Evolutionary conservation across 2,329 filamentous ascomycete species (phyloP).

Genomic region (Fusarium scirpi): DNA sequence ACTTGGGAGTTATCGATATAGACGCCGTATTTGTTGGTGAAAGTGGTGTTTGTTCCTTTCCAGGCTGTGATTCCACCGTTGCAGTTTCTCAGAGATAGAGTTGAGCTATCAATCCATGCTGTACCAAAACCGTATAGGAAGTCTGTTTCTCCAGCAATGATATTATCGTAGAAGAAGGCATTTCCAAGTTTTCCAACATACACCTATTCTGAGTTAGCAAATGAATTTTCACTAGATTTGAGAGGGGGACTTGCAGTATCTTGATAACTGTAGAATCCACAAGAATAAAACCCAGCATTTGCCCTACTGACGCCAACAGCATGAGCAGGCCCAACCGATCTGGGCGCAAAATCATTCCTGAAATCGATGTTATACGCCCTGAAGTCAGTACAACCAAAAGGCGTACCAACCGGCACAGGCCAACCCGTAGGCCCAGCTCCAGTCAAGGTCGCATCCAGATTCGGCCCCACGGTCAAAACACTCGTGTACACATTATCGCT

Average conservation of each 20-base stretch:
- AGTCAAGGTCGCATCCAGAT: conserved; percentile 70
- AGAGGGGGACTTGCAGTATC: conserved; percentile 63
- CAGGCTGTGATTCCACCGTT: conserved; percentile 76
- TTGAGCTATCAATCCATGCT: conserved; percentile 67
- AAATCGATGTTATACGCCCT: conserved; percentile 76
- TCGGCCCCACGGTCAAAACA: conserved; percentile 72
- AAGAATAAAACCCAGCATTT: conserved; percentile 75
- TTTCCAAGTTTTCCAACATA: conserved; percentile 76
- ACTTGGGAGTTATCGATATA: conserved; percentile 70
- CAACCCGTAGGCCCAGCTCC: conserved; percentile 72
- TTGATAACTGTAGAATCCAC: conserved; percentile 75
- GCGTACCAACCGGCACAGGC: conserved; percentile 69
- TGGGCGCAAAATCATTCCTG: conserved; percentile 67
- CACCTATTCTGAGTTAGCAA: conserved; percentile 53
- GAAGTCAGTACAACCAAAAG: conserved; percentile 73
- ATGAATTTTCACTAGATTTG: rapidly evolving
- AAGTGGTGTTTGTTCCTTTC: conserved; percentile 74
- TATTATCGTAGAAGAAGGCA: conserved; percentile 70
- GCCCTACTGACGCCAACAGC: conserved; percentile 71
- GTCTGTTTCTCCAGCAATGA: conserved; percentile 74
- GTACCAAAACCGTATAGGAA: conserved; percentile 78
- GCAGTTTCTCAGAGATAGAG: conserved; percentile 68
- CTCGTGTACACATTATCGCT: conserved; percentile 73
- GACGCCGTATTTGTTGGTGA: conserved; percentile 73
- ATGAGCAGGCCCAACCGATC: conserved; percentile 66